Base-by-base conservation (phyloP, 2,329 filamentous ascomycete species). In the Scorias spongiosa region DNA sequence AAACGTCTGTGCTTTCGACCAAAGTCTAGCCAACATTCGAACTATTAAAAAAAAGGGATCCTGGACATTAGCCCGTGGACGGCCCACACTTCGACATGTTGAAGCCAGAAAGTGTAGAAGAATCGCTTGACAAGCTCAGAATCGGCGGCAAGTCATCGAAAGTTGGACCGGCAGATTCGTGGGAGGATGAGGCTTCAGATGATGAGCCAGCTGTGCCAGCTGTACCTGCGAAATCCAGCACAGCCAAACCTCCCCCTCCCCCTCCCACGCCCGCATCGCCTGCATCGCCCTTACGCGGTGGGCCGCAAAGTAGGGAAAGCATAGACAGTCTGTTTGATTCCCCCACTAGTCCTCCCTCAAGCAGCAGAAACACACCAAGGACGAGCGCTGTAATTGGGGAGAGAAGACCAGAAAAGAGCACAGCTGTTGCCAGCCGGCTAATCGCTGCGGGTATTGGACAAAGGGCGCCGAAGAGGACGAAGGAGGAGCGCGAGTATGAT, bases 361-460 rank as follows among this genome's bases (percentile, higher is more conserved):
- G 39, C 37, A 36, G 4, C 15, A 12, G 32, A 36, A 12, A 4
- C 4, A 3, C n/a, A 12, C 15, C 32, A 10, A 37, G 18, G 2
- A 10, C 12, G 6, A 41, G 28, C 9, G 34, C 38, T 10, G 42
- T 18, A n/a, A 54, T 42, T 51, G 60, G 53, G 46, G 60, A 52
- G 44, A 56, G 47, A 47, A 53, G 44, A 68, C 89, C 87, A 0
- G n/a, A n/a, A 65, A 98, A 94, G 70, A 93, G 88, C 49, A 93
- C 93, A 48, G 85, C 87, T 1, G 86, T 93, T 34, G 91, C 91
- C 5, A 76, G 83, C 48, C 72, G 91, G 46, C 73, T 98, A 75
- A 96, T 98, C 60, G 87, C 86, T 1, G 84, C 83, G 2, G 87
- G 84, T 0, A 66, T 96, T 51, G 91, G 91, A 1, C 75, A 95